Percentiles rank a stretch among this genome's conserved stretches.
Conservation (phyloP, 345 rosid genomes). For the Draba incana region DNA sequence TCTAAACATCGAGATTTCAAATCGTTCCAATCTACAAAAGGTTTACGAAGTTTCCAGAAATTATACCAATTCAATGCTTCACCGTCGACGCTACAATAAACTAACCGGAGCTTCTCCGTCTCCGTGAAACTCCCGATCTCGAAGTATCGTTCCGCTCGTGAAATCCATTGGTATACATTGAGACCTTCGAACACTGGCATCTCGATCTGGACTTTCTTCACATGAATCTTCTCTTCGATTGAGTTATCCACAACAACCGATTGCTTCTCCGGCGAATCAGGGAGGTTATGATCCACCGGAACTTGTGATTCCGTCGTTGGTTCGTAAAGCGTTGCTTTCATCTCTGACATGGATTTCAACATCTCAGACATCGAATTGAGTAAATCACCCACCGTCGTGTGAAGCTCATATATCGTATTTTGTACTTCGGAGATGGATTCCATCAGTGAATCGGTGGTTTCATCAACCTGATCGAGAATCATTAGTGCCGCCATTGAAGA, state of each 20-base stretch:
- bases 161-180: slow-evolving; percentile 16
- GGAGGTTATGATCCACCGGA: not conserved
- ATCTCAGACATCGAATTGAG: slow-evolving; percentile 27
- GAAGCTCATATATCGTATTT: slow-evolving; percentile 18
- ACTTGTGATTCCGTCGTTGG: not conserved
- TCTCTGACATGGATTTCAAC: slow-evolving; percentile 32
- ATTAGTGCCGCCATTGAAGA: slow-evolving; percentile 28
- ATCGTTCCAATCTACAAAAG: slow-evolving; percentile 29
- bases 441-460: slow-evolving; percentile 13
- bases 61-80: slow-evolving; percentile 30
- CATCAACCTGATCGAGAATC: slow-evolving; percentile 9
- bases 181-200: slow-evolving; percentile 35
- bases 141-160: slow-evolving; percentile 35
- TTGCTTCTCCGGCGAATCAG: not conserved
- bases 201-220: slow-evolving; percentile 30
- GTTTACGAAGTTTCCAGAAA: not conserved
- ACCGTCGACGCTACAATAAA: slow-evolving; percentile 12
- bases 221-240: not conserved
- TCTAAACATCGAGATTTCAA: slow-evolving; percentile 1
- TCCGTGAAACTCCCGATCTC: slow-evolving; percentile 25
- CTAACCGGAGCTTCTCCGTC: slow-evolving; percentile 20
- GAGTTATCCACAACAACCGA: not conserved
- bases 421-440: slow-evolving; percentile 8
- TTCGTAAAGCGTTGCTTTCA: slow-evolving; percentile 3
- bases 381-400: slow-evolving; percentile 29